Conservation (phyloP, 2,329 filamentous ascomycete species). For the Trichophyton simii region DNA sequence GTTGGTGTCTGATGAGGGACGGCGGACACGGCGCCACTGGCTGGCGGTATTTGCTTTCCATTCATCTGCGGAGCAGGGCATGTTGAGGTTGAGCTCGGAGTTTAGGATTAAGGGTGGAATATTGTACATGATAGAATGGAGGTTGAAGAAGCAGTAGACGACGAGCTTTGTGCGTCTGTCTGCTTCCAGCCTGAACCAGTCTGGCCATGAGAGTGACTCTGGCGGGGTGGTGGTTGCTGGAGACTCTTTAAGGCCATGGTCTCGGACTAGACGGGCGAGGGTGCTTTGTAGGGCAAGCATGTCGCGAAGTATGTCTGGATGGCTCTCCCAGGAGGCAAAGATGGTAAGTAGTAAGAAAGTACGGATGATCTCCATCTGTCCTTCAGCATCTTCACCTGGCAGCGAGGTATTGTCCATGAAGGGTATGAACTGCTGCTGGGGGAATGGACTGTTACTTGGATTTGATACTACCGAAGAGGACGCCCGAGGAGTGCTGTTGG, state of each 20-base stretch:
- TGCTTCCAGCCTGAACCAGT: constrained; percentile 43
- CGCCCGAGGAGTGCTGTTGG: constrained; percentile 27
- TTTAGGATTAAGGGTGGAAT: constrained; percentile 47
- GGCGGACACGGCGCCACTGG: constrained; percentile 37
- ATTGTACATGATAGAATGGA: constrained; percentile 51
- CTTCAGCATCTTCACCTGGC: constrained; percentile 32
- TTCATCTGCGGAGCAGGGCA: constrained; percentile 43
- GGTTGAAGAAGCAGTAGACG: constrained; percentile 46
- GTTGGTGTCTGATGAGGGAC: constrained; percentile 22
- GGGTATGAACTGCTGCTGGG: constrained; percentile 23
- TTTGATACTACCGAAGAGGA: constrained; percentile 31
- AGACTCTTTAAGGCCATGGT: constrained; percentile 36
- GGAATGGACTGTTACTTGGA: constrained; percentile 32
- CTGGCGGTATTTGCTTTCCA: constrained; percentile 42
- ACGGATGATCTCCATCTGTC: constrained; percentile 39
- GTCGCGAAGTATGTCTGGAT: constrained; percentile 44
- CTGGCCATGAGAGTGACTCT: constrained; percentile 39
- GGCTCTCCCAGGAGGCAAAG: constrained; percentile 48
- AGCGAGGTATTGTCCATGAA: constrained; percentile 23
- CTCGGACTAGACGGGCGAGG: constrained; percentile 43
- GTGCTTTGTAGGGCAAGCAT: constrained; percentile 46
- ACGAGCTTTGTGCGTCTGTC: constrained; percentile 44
- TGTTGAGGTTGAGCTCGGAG: constrained; percentile 41
- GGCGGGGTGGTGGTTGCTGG: constrained; percentile 15
- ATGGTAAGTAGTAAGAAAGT: constrained; percentile 44